phyloP scores from a whole-genome alignment of 2,329 filamentous ascomycete species.

The Neonectria magnoliae region DNA sequence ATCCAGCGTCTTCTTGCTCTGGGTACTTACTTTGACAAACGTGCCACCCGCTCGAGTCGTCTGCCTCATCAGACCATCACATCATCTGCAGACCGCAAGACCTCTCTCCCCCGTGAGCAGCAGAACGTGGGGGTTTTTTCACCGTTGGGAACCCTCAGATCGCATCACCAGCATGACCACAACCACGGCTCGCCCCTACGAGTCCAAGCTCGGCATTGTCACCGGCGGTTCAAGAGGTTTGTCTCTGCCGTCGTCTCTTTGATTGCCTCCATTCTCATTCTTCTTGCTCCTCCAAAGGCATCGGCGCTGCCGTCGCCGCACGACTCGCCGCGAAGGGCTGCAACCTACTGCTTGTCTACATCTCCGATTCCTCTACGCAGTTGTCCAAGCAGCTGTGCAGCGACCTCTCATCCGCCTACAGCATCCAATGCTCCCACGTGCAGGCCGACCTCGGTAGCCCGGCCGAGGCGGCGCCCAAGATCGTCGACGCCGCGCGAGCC shows the following conservation, averaged over 20 bases:
- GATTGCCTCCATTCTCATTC: neutral
- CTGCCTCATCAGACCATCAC: neutral
- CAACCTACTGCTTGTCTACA: conserved; percentile 69
- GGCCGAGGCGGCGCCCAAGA: conserved; percentile 37
- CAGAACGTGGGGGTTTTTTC: neutral
- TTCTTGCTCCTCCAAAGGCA: conserved; percentile 54
- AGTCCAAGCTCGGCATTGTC: conserved; percentile 47
- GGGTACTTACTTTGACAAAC: neutral
- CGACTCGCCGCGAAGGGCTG: conserved; percentile 70
- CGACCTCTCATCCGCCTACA: conserved; percentile 57
- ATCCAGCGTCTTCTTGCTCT: neutral
- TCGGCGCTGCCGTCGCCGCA: conserved; percentile 67
- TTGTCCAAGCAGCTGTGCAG: conserved; percentile 58
- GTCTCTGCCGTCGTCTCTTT: neutral
- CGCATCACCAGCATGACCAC: neutral
- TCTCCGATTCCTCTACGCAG: conserved; percentile 62
- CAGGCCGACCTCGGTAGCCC: conserved; percentile 46
- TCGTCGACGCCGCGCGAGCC: conserved; percentile 43
- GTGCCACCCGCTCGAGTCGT: neutral
- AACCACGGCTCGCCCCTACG: conserved; percentile 41
- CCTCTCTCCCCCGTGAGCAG: neutral
- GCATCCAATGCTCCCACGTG: conserved; percentile 41
- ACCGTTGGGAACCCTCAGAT: neutral
- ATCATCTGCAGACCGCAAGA: conserved; percentile 1
- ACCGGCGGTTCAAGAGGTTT: conserved; percentile 49